Conservation (phyloP, 2,329 filamentous ascomycete species). For the Microcera coccophila region DNA sequence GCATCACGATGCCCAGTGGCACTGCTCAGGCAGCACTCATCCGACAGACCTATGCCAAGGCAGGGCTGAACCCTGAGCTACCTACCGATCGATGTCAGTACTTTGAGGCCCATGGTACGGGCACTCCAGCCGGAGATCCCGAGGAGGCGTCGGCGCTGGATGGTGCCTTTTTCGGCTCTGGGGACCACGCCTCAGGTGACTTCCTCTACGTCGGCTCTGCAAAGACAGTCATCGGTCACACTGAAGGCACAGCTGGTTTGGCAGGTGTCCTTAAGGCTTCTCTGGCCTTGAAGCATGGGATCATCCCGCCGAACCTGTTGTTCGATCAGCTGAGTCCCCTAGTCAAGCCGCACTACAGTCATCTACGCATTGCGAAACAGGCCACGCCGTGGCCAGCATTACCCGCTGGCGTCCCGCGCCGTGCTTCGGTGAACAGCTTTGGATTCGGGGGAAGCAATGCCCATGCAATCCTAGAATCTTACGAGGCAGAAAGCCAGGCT, state of each 20-base stretch:
- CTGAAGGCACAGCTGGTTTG: conserved; percentile 22
- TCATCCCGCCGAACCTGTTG: conserved; percentile 23
- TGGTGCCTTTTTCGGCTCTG: conserved; percentile 12
- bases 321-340: conserved; percentile 17
- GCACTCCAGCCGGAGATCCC: conserved; percentile 11
- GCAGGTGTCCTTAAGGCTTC: conserved; percentile 25
- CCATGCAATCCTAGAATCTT: not conserved
- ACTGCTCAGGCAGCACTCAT: conserved; percentile 4
- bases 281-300: conserved; percentile 19
- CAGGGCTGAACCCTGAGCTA: conserved; percentile 17
- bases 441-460: conserved; percentile 17
- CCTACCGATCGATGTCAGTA: conserved; percentile 11
- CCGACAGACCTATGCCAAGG: conserved; percentile 33
- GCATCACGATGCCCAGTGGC: conserved; percentile 12
- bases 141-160: conserved; percentile 33
- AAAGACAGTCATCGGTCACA: conserved; percentile 42
- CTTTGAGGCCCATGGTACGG: conserved; percentile 33
- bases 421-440: conserved; percentile 29
- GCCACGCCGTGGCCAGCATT: not conserved
- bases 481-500: no score
- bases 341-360: conserved; percentile 13
- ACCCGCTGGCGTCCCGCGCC: not conserved
- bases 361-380: conserved; percentile 19
- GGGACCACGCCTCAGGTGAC: not conserved
- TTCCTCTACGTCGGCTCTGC: conserved; percentile 27